Base-by-base conservation (phyloP, 2,329 filamentous ascomycete species). In the Xylariaceae sp. region DNA sequence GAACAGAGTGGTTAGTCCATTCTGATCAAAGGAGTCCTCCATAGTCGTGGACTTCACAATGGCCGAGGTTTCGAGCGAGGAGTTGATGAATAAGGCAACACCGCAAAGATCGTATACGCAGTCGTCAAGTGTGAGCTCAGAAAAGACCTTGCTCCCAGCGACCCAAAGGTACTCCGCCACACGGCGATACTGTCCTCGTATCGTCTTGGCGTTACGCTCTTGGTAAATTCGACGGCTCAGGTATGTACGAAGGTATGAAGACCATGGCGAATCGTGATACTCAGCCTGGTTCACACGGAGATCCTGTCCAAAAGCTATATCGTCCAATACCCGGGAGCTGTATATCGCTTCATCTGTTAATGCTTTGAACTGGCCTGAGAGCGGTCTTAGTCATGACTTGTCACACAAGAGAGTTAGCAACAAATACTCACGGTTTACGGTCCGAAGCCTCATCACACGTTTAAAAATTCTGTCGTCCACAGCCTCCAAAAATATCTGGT, bases 371-470 rank as follows among this genome's bases (percentile, higher is more conserved):
- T 52, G 46, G n/a, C 49, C 51, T 54, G 32, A 37, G 34, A 32
- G 5, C 21, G 2, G 3, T 37, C 36, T 53, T 42, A 53, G 50
- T 37, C n/a, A 16, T 22, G 11, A 21, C 16, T 10, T 6, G 14
- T 21, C 20, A 5, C 19, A 22, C 17, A 6, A 7, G n/a, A 16
- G 20, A 7, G 22, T 22, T 10, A 19, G n/a, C 4, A 20, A 33
- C 11, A 6, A 21, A 40, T 10, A 49, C 51, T 44, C n/a, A 54
- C 51, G 40, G 40, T 37, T 54, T 5, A 54, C 51, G 29, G 52
- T 49, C 25, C 51, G 49, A 23, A 54, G 51, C 23, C 51, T 52
- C 51, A 54, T 54, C n/a, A 52, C 49, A 43, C 51, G 51, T 42
- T 52, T 52, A 16, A 54, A 54, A 1, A 39, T 52, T 16, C 51